These are phyloP conservation scores for Brettanomyces bruxellensis DNA, from an alignment of 805 yeast species.

Conservation along the genomic window DNA sequence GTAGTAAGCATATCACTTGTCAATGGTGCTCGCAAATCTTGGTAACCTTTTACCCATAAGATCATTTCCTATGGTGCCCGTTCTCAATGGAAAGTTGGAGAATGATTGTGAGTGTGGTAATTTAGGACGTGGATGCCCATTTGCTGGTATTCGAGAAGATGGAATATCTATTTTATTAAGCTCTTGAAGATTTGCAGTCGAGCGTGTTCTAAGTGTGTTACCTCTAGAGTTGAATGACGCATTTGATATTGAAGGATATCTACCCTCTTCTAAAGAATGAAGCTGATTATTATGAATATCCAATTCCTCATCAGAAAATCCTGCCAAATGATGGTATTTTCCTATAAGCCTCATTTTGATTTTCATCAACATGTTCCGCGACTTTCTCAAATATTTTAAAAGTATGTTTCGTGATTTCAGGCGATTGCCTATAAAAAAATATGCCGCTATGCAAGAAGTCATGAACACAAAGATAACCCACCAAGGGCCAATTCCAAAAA, in stretches of 20 bases:
- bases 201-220: slow-evolving; percentile 21
- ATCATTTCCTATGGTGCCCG: not conserved
- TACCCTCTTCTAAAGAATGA: slow-evolving; percentile 13
- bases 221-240: slow-evolving; percentile 2
- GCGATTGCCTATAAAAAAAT: not conserved
- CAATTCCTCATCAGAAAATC: slow-evolving; percentile 8
- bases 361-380: slow-evolving; percentile 7
- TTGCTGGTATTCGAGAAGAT: too few species aligned
- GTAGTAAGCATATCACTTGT: not conserved
- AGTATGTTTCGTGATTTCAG: not conserved
- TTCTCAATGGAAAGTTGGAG: not conserved
- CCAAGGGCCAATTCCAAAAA: slow-evolving; percentile 3
- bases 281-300: slow-evolving; percentile 5
- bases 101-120: slow-evolving; percentile 2
- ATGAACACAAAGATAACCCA: not conserved
- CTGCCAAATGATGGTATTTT: slow-evolving; percentile 2
- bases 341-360: slow-evolving; percentile 6
- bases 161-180: not conserved
- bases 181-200: slow-evolving; percentile 21
- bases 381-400: slow-evolving; percentile 1
- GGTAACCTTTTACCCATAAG: slow-evolving; percentile 1
- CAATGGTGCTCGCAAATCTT: not conserved
- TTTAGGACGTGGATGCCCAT: not conserved
- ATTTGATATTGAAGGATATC: slow-evolving; percentile 2
- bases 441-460: not conserved